Percentiles rank a stretch among this genome's conserved stretches.
These are phyloP conservation scores for Cutaneotrichosporon mucoides DNA, from an alignment of 1,284 basidiomycete species.

Conservation along the genomic window DNA sequence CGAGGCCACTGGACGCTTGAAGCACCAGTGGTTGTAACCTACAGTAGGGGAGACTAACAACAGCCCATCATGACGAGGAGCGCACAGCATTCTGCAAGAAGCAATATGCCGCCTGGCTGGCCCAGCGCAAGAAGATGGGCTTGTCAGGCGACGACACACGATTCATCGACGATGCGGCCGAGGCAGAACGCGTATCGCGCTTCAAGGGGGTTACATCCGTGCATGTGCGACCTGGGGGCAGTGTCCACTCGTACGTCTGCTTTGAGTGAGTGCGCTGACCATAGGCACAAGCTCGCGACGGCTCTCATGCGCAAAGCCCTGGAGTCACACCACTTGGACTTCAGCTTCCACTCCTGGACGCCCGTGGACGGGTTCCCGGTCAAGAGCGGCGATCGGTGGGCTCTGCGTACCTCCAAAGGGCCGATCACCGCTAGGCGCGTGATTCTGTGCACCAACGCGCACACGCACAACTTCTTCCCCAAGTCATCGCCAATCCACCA, in stretches of 20 bases:
- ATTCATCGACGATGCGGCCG: conserved; percentile 27
- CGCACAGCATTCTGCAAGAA: conserved; percentile 11
- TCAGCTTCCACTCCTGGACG: conserved; percentile 26
- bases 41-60: no score
- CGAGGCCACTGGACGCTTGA: no score
- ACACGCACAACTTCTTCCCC: conserved; percentile 28
- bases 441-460: conserved; percentile 32
- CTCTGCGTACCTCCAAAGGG: conserved; percentile 20
- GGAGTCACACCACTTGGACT: conserved; percentile 9
- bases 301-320: conserved; percentile 24
- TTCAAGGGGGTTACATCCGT: conserved; percentile 20
- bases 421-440: conserved; percentile 20
- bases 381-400: conserved; percentile 8
- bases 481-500: conserved; percentile 4
- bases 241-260: conserved; percentile 23
- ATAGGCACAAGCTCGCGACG: conserved; percentile 31
- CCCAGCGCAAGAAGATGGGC: conserved; percentile 17
- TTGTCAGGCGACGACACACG: conserved; percentile 16
- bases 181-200: conserved; percentile 28
- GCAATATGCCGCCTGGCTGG: conserved; percentile 20
- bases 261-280: neutral
- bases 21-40: no score
- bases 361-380: conserved; percentile 17
- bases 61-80: conserved; percentile 19
- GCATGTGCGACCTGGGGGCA: conserved; percentile 23